A percentile compares a stretch with the other conserved stretches of the same genome.
These are phyloP conservation scores for Escovopsis weberi DNA, from an alignment of 2,329 filamentous ascomycete species.

Conservation along the genomic window DNA sequence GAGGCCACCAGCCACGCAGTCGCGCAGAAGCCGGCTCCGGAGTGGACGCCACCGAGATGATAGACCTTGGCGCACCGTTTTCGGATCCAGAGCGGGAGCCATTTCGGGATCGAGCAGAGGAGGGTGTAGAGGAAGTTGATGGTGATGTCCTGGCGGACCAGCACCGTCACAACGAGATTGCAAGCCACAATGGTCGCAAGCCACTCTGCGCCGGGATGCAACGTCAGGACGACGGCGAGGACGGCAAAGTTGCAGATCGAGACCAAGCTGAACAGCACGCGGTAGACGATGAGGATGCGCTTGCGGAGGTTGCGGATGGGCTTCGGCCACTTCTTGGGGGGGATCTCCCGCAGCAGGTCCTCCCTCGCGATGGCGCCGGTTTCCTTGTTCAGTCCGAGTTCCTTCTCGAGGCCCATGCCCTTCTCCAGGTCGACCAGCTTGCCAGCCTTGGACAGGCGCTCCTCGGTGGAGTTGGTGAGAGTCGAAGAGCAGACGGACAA, in stretches of 20 bases:
- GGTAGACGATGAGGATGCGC: constrained; percentile 37
- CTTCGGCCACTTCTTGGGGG: constrained; percentile 25
- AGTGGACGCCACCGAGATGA: constrained; percentile 37
- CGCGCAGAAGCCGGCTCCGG: constrained; percentile 33
- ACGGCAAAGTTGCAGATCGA: constrained; percentile 36
- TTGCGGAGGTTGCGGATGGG: constrained; percentile 25
- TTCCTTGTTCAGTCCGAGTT: too few relatives aligned
- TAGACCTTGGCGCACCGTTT: constrained; percentile 35
- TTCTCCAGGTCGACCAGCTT: constrained; percentile 10
- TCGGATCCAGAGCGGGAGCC: constrained; percentile 33
- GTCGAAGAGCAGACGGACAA: constrained; percentile 17
- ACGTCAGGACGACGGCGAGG: constrained; percentile 26
- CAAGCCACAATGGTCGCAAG: constrained; percentile 28
- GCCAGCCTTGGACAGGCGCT: constrained; percentile 2
- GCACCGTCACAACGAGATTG: constrained; percentile 34
- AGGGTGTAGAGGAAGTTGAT: constrained; percentile 36
- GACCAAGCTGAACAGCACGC: constrained; percentile 39
- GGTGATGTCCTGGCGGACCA: constrained; percentile 38
- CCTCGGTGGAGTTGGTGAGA: constrained; percentile 12
- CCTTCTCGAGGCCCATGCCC: constrained; percentile 8
- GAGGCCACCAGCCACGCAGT: constrained; percentile 35
- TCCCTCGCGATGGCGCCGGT: too few relatives aligned
- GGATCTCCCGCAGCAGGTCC: constrained; percentile 19
- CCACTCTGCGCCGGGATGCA: constrained; percentile 20
- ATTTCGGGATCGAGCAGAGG: constrained; percentile 29